Percentiles rank a stretch among this genome's conserved stretches.
Conservation (phyloP, 768 basidiomycete genomes). For the Rhizopogon roseolus region DNA sequence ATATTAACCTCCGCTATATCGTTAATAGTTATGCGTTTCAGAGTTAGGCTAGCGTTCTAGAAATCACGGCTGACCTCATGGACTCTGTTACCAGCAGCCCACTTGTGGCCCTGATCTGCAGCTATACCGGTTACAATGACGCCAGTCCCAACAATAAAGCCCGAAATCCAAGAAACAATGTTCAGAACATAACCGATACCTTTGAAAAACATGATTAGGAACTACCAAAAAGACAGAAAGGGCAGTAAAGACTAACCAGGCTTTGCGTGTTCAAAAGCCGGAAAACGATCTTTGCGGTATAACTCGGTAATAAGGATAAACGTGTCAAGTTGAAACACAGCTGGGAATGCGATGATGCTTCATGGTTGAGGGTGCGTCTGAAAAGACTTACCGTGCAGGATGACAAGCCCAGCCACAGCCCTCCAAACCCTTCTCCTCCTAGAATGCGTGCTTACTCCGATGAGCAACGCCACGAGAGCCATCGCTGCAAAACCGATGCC, state of each 20-base stretch:
- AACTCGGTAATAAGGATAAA: slow-evolving; percentile 63
- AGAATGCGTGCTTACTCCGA: slow-evolving; percentile 71
- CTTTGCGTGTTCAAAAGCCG: slow-evolving; percentile 51
- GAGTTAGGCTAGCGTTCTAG: no score
- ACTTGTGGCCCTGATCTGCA: slow-evolving; percentile 44
- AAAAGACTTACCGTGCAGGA: slow-evolving; percentile 47
- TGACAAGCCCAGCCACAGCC: slow-evolving; percentile 59
- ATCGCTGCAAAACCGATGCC: slow-evolving; percentile 59
- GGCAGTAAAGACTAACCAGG: slow-evolving; percentile 41
- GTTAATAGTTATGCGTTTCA: no score
- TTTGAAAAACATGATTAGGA: no score
- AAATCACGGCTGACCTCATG: no score
- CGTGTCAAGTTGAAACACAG: slow-evolving; percentile 53
- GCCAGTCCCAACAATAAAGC: slow-evolving; percentile 45
- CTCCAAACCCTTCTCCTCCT: slow-evolving; percentile 74
- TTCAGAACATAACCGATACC: no score
- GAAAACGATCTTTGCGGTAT: slow-evolving; percentile 41
- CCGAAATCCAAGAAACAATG: no score
- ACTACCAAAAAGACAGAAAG: background rate
- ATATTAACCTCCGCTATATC: no score
- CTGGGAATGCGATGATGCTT: slow-evolving; percentile 24
- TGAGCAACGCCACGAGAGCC: slow-evolving; percentile 51
- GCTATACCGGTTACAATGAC: slow-evolving; percentile 60
- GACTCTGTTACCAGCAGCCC: slow-evolving; percentile 78
- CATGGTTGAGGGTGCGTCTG: background rate